Conservation (phyloP, 2,329 filamentous ascomycete species). For the Sarocladium brachiariae region DNA sequence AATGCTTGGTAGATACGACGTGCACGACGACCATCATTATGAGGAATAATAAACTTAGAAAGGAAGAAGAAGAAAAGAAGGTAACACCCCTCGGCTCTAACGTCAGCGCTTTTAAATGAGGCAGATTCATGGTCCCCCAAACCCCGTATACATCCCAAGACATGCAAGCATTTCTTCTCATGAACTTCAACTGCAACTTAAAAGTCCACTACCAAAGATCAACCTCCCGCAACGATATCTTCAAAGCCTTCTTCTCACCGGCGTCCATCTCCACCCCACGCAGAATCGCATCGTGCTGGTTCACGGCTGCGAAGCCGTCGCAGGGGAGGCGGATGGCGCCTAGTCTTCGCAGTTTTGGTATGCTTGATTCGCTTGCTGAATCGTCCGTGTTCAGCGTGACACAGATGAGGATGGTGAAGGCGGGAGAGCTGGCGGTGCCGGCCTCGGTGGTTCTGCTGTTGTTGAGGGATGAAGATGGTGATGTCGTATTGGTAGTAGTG, state of each 20-base stretch:
- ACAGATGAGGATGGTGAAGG: not conserved
- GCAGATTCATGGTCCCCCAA: too few species aligned
- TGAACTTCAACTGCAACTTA: too few species aligned
- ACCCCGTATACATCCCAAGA: too few species aligned
- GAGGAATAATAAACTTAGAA: not conserved
- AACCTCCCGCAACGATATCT: slow-evolving; percentile 24
- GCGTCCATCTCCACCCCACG: slow-evolving; percentile 15
- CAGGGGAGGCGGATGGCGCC: slow-evolving; percentile 22
- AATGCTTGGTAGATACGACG: not conserved
- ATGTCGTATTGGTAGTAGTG: too few species aligned
- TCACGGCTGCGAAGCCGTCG: slow-evolving; percentile 18
- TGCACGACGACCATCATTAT: not conserved
- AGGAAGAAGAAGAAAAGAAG: not conserved
- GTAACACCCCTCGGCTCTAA: too few species aligned
- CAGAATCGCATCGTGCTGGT: slow-evolving; percentile 19
- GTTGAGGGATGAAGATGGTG: slow-evolving; percentile 3
- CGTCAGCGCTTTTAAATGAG: too few species aligned
- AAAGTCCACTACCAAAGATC: slow-evolving; percentile 25
- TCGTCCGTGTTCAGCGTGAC: slow-evolving; percentile 2
- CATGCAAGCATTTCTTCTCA: too few species aligned
- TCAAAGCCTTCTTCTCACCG: slow-evolving; percentile 17
- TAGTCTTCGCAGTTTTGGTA: slow-evolving; percentile 22
- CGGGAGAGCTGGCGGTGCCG: not conserved
- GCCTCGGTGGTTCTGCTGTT: not conserved
- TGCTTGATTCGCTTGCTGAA: slow-evolving; percentile 18